Evolutionary conservation across 2,329 filamentous ascomycete genomes (phyloP).

Genomic region (Colletotrichum theobromicola): DNA sequence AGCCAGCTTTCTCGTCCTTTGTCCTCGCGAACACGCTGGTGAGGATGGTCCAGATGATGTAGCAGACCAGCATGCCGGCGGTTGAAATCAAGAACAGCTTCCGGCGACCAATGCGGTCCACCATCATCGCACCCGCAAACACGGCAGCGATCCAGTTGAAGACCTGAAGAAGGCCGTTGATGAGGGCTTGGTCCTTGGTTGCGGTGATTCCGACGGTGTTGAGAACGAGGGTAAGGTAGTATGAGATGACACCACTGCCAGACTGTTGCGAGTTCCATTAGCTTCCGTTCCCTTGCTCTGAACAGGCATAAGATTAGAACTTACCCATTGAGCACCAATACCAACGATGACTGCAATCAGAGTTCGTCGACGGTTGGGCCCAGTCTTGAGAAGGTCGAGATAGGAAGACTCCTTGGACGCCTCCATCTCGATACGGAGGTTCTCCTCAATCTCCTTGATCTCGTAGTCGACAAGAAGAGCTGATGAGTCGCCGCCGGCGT

Average conservation of each 20-base stretch:
- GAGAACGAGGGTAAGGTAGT: slow-evolving; percentile 41
- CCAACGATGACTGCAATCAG: slow-evolving; percentile 29
- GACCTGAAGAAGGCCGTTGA: slow-evolving; percentile 37
- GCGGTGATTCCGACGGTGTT: slow-evolving; percentile 33
- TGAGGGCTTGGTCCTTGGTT: slow-evolving; percentile 39
- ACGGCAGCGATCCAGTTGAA: slow-evolving; percentile 15
- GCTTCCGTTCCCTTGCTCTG: not conserved
- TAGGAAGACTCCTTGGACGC: slow-evolving; percentile 41
- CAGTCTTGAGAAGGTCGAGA: slow-evolving; percentile 31
- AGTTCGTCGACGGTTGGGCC: slow-evolving; percentile 30
- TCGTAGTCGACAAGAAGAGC: slow-evolving; percentile 31
- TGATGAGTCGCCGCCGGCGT: slow-evolving; percentile 50
- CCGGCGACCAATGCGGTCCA: slow-evolving; percentile 43
- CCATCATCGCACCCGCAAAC: slow-evolving; percentile 39
- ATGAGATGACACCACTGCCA: slow-evolving; percentile 37
- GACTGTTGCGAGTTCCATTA: not conserved
- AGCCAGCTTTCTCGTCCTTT: slow-evolving; percentile 14
- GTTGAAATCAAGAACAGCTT: slow-evolving; percentile 50
- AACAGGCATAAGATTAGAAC: fast-evolving
- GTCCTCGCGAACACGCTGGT: slow-evolving; percentile 1
- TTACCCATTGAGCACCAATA: slow-evolving; percentile 30
- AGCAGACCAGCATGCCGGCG: slow-evolving; percentile 26
- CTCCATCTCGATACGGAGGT: slow-evolving; percentile 53
- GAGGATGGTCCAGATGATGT: slow-evolving; percentile 29
- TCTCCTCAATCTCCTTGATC: slow-evolving; percentile 46